A percentile compares a stretch with the other conserved stretches of the same genome.
phyloP scores from a whole-genome alignment of 78 protist genomes.

The Cavenderia fasciculata region DNA sequence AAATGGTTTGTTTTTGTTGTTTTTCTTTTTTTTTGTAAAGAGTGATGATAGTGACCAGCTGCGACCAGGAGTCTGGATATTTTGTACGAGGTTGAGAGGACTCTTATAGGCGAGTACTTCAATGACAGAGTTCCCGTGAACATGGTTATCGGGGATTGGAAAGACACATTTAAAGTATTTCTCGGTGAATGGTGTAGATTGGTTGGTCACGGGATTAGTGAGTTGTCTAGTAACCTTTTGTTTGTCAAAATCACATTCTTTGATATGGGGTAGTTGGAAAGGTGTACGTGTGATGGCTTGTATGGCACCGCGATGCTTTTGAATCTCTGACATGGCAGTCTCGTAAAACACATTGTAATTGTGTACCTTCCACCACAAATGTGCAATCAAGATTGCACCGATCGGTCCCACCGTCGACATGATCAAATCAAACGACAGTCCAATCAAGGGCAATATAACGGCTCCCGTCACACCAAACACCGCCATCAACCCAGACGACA shows the following conservation, averaged over 20 bases:
- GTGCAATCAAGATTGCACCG: neutral
- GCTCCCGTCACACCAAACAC: too few species aligned
- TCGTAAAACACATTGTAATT: neutral
- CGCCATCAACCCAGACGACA: too few species aligned
- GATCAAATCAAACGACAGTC: neutral
- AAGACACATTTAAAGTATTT: neutral
- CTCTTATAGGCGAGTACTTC: conserved; percentile 1
- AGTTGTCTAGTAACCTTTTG: neutral
- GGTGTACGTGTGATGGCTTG: conserved; percentile 6
- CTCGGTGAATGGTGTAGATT: neutral
- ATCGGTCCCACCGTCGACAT: neutral
- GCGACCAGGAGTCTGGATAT: too few species aligned
- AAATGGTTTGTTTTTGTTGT: conserved; percentile 8
- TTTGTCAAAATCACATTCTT: conserved; percentile 28
- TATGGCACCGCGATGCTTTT: conserved; percentile 8
- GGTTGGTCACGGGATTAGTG: too few species aligned
- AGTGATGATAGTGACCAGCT: too few species aligned
- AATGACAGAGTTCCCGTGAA: neutral
- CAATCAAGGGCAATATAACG: too few species aligned
- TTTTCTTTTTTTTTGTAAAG: neutral
- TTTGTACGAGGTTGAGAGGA: neutral
- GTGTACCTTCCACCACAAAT: neutral
- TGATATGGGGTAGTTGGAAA: conserved; percentile 2
- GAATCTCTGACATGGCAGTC: neutral
- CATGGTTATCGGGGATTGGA: neutral